These are phyloP conservation scores for Quercus lobata DNA, from an alignment of 331 rosid species.

Conservation along the genomic window DNA sequence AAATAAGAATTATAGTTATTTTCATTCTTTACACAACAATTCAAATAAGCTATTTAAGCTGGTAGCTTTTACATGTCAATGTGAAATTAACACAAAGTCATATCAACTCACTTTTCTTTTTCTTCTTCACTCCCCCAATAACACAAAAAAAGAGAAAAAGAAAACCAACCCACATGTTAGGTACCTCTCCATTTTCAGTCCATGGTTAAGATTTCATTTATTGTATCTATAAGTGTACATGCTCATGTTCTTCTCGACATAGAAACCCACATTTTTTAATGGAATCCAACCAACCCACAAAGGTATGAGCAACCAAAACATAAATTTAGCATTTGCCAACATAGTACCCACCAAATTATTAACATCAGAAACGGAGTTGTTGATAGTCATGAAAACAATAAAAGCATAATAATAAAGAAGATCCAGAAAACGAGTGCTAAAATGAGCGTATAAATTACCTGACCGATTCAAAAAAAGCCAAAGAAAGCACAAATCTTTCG, in stretches of 20 bases:
- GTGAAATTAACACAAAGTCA: neutral
- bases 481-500: neutral
- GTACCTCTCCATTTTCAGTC: no score
- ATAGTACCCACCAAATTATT: neutral
- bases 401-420: neutral
- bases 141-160: neutral
- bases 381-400: neutral
- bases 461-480: neutral
- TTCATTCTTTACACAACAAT: neutral
- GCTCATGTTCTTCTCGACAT: neutral
- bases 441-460: neutral
- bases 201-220: no score
- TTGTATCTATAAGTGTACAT: neutral
- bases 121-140: no score
- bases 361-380: neutral
- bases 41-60: neutral
- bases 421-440: neutral
- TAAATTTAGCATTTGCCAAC: no score
- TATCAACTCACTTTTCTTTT: neutral
- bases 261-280: neutral
- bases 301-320: neutral
- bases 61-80: neutral
- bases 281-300: neutral
- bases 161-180: neutral
- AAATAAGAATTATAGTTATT: neutral